Conservation (phyloP, 2,329 filamentous ascomycete genomes). For the Penicillium paneum region DNA sequence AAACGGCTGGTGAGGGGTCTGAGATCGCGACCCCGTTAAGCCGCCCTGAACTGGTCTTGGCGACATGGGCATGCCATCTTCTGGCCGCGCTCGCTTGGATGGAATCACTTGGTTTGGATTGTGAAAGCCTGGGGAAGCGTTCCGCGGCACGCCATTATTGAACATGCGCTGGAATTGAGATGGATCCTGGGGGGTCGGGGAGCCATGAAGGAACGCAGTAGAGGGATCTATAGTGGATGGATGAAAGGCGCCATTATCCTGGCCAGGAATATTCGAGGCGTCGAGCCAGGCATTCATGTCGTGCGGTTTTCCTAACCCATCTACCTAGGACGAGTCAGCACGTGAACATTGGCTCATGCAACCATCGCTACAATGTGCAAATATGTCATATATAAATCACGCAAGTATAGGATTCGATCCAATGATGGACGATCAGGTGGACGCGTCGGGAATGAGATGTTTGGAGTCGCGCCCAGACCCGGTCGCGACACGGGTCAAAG, state of each 20-base stretch:
- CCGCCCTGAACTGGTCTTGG: constrained; percentile 72
- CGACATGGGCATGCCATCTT: constrained; percentile 81
- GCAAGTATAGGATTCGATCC: background rate
- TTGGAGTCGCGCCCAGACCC: constrained; percentile 19
- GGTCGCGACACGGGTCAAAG: constrained; percentile 22
- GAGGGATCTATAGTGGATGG: constrained; percentile 47
- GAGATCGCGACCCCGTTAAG: constrained; percentile 79
- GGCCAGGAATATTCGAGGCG: constrained; percentile 47
- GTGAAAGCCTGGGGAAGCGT: constrained; percentile 74
- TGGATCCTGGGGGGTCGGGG: constrained; percentile 48
- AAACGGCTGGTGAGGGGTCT: constrained; percentile 81
- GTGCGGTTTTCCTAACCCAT: constrained; percentile 48
- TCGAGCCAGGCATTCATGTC: constrained; percentile 54
- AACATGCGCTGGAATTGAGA: constrained; percentile 64
- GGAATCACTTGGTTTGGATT: constrained; percentile 80
- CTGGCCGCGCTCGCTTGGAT: constrained; percentile 80
- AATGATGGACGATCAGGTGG: constrained; percentile 3
- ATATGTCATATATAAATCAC: background rate
- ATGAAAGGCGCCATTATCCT: constrained; percentile 50
- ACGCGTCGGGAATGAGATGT: constrained; percentile 23
- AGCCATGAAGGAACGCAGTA: constrained; percentile 48
- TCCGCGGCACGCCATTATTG: constrained; percentile 73
- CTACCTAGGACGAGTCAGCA: constrained; percentile 30
- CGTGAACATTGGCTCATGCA: constrained; percentile 5
- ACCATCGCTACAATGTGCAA: constrained; percentile 19